These are phyloP conservation scores for Alternaria gaisen DNA, from an alignment of 2,329 filamentous ascomycete species.

Conservation along the genomic window DNA sequence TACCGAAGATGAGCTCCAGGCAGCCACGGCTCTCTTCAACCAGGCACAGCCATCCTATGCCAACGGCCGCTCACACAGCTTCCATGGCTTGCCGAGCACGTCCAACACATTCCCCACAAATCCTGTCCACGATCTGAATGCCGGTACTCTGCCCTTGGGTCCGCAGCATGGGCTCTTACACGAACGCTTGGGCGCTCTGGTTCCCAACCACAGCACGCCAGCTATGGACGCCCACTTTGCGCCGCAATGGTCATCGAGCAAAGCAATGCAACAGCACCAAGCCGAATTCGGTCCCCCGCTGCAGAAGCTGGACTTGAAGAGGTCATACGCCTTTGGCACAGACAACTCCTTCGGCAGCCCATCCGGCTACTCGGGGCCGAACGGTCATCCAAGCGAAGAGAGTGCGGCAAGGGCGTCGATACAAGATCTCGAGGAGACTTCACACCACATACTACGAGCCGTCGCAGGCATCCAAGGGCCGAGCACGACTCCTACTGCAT, in stretches of 20 bases:
- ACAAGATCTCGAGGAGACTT: slow-evolving; percentile 29
- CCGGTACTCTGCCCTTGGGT: slow-evolving; percentile 23
- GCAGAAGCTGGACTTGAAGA: slow-evolving; percentile 33
- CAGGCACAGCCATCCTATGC: slow-evolving; percentile 40
- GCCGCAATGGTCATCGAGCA: slow-evolving; percentile 36
- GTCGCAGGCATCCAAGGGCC: slow-evolving; percentile 17
- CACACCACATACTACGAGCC: slow-evolving; percentile 25
- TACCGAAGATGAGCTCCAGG: slow-evolving; percentile 45
- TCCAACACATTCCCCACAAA: slow-evolving; percentile 10
- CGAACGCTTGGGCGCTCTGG: slow-evolving; percentile 42
- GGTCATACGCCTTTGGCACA: slow-evolving; percentile 48
- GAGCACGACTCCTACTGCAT: slow-evolving; percentile 17
- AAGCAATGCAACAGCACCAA: slow-evolving; percentile 29
- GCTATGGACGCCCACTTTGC: slow-evolving; percentile 43
- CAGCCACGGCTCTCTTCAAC: slow-evolving; percentile 44
- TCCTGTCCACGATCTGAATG: slow-evolving; percentile 11
- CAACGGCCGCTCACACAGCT: slow-evolving; percentile 32
- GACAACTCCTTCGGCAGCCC: slow-evolving; percentile 48
- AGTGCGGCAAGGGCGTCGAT: slow-evolving; percentile 38
- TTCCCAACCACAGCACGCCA: slow-evolving; percentile 40
- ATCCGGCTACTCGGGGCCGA: slow-evolving; percentile 36
- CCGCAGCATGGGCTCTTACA: slow-evolving; percentile 38
- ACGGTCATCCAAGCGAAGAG: slow-evolving; percentile 33
- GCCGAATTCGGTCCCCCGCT: slow-evolving; percentile 28
- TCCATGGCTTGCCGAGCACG: slow-evolving; percentile 24